Base-by-base conservation (phyloP, 2,329 filamentous ascomycete species). In the Colletotrichum musae region DNA sequence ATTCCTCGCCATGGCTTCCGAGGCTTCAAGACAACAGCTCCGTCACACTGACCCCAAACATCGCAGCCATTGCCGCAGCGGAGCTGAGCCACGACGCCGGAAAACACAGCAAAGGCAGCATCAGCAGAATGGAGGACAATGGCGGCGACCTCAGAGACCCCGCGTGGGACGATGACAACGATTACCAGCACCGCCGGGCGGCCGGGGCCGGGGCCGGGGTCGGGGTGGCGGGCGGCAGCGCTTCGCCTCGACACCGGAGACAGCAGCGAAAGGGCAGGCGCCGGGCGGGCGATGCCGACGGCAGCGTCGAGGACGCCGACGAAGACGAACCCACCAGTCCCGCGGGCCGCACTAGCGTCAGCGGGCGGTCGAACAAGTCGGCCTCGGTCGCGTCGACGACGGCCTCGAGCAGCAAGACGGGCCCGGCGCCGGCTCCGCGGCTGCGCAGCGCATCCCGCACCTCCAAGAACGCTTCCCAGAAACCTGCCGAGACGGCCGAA, bases 391-490 rank as follows among this genome's bases (percentile, higher is more conserved):
- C 47, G 24, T 58, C 70, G 16, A 58, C 70, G 36, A 52, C 58
- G 62, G 58, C 32, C 2, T 68, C 66, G 48, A 60, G 58, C 50
- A 57, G 53, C 68, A 71, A 60, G 61, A 53, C 68, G 41, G 16
- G 32, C 32, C 32, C 41, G 52, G 66, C 64, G 21, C 63, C 72
- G 41, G 47, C 59, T 4, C 68, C 72, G 12, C 59, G 64, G 4
- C 71, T 78, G n/a, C 77, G 77, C 24, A 76, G 74, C 65, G 76
- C 77, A 12, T 75, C 77, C 2, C 75, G 76, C 24, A 73, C 74
- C 4, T 76, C 75, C 59, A 80, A 78, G 68, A 77, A 77, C 68
- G 59, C 70, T n/a, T 72, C 67, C 16, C 62, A 69, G 50, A 74
- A 74, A 10, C 71, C 74, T 9, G 64, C 70, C 24, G 77, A 79